phyloP scores from a whole-genome alignment of 2,329 filamentous ascomycete genomes.

The Hypomyces rosellus region DNA sequence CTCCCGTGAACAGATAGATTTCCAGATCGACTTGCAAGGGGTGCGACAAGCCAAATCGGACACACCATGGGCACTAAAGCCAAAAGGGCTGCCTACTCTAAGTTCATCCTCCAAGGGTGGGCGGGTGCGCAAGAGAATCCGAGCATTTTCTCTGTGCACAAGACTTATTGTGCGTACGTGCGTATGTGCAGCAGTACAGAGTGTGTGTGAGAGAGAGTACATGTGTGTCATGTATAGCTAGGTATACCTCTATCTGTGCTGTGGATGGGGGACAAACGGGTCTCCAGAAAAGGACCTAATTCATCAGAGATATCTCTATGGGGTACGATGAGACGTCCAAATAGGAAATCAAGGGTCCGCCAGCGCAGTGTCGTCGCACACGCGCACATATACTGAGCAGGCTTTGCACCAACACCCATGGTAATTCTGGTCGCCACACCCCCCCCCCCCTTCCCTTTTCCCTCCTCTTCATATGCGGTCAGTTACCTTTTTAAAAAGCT shows the following conservation, averaged over 20 bases:
- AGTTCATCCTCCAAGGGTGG: conserved; percentile 7
- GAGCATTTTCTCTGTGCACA: conserved; percentile 8
- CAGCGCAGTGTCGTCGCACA: neutral
- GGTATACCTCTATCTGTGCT: conserved; percentile 4
- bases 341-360: conserved; percentile 7
- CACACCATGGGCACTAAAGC: conserved; percentile 9
- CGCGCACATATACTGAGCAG: neutral
- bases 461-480: conserved; percentile 2
- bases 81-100: conserved; percentile 8
- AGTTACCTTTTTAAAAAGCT: conserved; percentile 5
- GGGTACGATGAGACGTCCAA: neutral
- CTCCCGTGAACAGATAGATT: conserved; percentile 10
- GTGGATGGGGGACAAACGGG: conserved; percentile 4
- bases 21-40: conserved; percentile 8
- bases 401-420: neutral
- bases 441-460: neutral
- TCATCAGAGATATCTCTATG: neutral
- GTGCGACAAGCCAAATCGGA: conserved; percentile 6
- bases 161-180: conserved; percentile 1
- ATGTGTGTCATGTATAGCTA: conserved; percentile 9
- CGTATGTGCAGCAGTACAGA: conserved; percentile 11
- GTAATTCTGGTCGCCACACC: conserved; percentile 1
- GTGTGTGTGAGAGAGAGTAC: conserved; percentile 9
- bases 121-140: conserved; percentile 8
- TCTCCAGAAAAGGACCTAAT: neutral